Evolutionary conservation across 257 asterid species (phyloP).

Genomic region (Phtheirospermum japonicum): DNA sequence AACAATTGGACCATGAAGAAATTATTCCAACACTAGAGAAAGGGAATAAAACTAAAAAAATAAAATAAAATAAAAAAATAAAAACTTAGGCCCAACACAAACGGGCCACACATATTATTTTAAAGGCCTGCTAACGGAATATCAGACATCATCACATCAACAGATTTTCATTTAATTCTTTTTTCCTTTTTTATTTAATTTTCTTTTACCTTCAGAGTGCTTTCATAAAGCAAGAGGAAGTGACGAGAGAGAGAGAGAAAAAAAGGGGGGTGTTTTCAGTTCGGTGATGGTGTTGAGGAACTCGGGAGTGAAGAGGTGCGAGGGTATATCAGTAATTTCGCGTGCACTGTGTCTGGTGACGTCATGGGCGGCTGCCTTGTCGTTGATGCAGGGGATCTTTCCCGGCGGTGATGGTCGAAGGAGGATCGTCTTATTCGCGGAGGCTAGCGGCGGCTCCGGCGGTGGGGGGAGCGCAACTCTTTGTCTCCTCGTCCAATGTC

Average conservation of each 20-base stretch:
- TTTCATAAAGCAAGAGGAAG: conserved; percentile 30
- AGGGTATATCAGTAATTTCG: conserved; percentile 32
- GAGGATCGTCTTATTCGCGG: conserved; percentile 45
- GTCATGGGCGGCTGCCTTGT: conserved; percentile 29
- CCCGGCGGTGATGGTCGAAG: conserved; percentile 56
- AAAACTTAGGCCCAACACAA: no score
- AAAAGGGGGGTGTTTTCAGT: conserved; percentile 31
- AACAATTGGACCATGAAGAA: conserved; percentile 16
- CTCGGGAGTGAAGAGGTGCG: conserved; percentile 41
- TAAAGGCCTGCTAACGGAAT: conserved; percentile 30
- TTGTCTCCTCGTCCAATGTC: conserved; percentile 45
- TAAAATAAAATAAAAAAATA: conserved; percentile 14
- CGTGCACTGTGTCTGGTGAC: conserved; percentile 22
- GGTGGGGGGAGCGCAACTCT: conserved; percentile 37
- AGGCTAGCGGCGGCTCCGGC: conserved; percentile 44
- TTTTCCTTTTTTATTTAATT: neutral
- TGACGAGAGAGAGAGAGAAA: neutral
- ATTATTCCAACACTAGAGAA: conserved; percentile 1
- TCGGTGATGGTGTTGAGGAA: conserved; percentile 46
- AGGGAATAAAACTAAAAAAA: no score
- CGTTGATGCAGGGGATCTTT: conserved; percentile 52
- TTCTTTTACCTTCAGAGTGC: neutral
- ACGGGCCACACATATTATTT: conserved; percentile 25
- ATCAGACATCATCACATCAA: conserved; percentile 25
- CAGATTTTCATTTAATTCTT: conserved; percentile 7